Evolutionary conservation across 2,329 filamentous ascomycete genomes (phyloP).

Genomic region (Xylariaceae sp.): DNA sequence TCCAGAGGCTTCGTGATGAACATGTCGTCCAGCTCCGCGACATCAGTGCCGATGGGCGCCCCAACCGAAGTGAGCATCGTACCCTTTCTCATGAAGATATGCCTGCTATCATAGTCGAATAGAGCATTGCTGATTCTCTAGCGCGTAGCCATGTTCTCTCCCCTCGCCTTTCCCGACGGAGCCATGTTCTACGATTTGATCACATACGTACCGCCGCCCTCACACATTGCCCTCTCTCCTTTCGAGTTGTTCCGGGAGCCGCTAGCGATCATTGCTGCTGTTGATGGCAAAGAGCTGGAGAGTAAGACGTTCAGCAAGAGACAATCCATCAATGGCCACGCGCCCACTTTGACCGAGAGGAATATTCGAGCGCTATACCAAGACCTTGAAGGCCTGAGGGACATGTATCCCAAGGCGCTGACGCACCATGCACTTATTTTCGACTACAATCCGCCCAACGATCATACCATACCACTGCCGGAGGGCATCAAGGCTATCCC

Average conservation of each 20-base stretch:
- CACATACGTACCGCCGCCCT: slow-evolving; percentile 71
- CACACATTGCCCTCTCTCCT: slow-evolving; percentile 73
- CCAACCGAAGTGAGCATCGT: slow-evolving; percentile 67
- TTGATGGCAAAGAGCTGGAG: slow-evolving; percentile 69
- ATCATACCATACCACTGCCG: slow-evolving; percentile 50
- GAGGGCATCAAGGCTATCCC: slow-evolving; percentile 70
- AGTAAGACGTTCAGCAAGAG: slow-evolving; percentile 50
- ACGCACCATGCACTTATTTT: slow-evolving; percentile 77
- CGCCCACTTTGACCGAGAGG: slow-evolving; percentile 47
- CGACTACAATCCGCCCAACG: slow-evolving; percentile 54
- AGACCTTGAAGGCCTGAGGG: slow-evolving; percentile 65
- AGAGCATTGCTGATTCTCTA: slow-evolving; percentile 17
- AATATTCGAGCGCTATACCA: slow-evolving; percentile 57
- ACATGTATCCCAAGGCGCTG: slow-evolving; percentile 69
- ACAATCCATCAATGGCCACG: slow-evolving; percentile 47
- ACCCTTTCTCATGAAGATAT: neutral
- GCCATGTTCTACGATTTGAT: slow-evolving; percentile 84
- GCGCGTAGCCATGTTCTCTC: slow-evolving; percentile 80
- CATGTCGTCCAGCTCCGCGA: slow-evolving; percentile 80
- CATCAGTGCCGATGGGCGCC: slow-evolving; percentile 76
- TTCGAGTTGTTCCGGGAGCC: slow-evolving; percentile 89
- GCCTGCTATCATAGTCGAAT: neutral
- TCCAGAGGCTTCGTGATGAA: slow-evolving; percentile 70
- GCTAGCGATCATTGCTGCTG: slow-evolving; percentile 75
- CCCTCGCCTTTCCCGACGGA: slow-evolving; percentile 78